phyloP scores from a whole-genome alignment of 2,329 filamentous ascomycete species.

The Coccinonectria pachysandricola region DNA sequence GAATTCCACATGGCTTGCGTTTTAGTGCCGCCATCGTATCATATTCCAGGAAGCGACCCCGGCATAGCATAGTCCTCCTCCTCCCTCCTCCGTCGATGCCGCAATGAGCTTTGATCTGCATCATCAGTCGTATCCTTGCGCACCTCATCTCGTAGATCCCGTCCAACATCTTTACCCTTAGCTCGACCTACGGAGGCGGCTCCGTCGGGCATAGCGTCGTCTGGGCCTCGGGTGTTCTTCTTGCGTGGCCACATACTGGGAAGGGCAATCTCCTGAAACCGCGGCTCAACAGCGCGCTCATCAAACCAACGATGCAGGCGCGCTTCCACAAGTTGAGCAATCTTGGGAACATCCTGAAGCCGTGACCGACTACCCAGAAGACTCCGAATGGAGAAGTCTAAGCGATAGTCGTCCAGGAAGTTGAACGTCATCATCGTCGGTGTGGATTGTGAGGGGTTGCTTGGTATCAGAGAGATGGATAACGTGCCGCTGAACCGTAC shows the following conservation, averaged over 20 bases:
- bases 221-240: conserved; percentile 68
- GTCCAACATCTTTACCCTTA: conserved; percentile 43
- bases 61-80: conserved; percentile 35
- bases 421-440: conserved; percentile 91
- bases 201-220: conserved; percentile 41
- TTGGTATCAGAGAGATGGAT: conserved; percentile 84
- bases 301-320: conserved; percentile 81
- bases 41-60: conserved; percentile 33
- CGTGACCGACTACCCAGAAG: conserved; percentile 70
- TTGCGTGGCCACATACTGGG: conserved; percentile 77
- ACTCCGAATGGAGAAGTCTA: conserved; percentile 73
- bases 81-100: conserved; percentile 28
- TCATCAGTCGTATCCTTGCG: conserved; percentile 38
- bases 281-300: conserved; percentile 73
- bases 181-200: conserved; percentile 38
- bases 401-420: conserved; percentile 78
- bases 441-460: conserved; percentile 54
- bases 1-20: conserved; percentile 1
- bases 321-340: conserved; percentile 72
- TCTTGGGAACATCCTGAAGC: conserved; percentile 79
- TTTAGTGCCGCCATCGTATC: no score
- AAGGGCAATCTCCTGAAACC: conserved; percentile 77
- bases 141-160: conserved; percentile 41
- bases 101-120: conserved; percentile 28
- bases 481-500: conserved; percentile 92